Evolutionary conservation across 148 eudicot species (phyloP), one percentile per base, ranked within the genome.

Genomic region (Polygonum aviculare): DNA sequence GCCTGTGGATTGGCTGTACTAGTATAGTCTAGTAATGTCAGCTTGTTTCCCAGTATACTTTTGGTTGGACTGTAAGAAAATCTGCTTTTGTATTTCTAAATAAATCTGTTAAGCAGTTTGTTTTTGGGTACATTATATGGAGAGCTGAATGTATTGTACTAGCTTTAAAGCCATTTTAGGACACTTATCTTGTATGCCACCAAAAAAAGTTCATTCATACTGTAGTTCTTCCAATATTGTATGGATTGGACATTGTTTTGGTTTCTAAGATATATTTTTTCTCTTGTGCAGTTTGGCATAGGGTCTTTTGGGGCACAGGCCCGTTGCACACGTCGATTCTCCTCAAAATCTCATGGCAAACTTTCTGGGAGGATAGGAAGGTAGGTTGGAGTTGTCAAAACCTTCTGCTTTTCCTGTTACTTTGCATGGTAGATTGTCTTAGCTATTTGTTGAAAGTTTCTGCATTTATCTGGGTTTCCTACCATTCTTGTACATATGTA

Each of bases 311-410:
- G 97, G 69, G 96, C 89, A 85, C 82, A 90, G 26, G 97, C 97
- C 83, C 89, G 86, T 74, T 95, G 87, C 80, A 89, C 91, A 52
- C 96, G 84, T 50, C 89, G 80, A 75, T 95, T 95, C 82, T 95
- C 98, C 49, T 12, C 83, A 63, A 95, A 95, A 75, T 95, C 98
- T 59, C 97, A 95, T 86, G 98, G 96, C 35, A 92, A 96, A 50
- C 83, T 95, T 76, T 82, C 90, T 36, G 98, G 94, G 81, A 88
- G 81, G 85, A 69, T 92, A 71, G 98, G 96, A 88, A 90, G 98
- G 98, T 95, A 67, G 45, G 21, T 49, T 79, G 81, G 70, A 74
- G 47, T 33, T 75, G 22, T 69, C 16, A 49, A 39, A 3, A 77
- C 35, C 15, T 11, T 50, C 8, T 16, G 12, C 39, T 7, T 50